phyloP scores from a whole-genome alignment of 2,329 filamentous ascomycete genomes.

The Madurella fahalii region DNA sequence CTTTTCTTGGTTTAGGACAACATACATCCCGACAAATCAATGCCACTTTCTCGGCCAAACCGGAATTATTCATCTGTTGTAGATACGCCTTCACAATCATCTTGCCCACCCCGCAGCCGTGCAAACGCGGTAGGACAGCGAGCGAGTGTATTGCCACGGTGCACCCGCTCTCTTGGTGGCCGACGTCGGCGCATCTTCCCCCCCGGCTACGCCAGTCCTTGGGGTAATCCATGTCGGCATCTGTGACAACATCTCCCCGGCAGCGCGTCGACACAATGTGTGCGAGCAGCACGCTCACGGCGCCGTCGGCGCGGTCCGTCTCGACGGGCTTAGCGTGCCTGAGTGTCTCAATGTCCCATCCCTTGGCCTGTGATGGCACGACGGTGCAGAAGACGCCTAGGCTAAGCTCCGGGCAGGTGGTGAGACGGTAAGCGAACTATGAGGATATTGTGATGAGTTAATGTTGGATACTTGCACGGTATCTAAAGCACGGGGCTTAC shows the following conservation, averaged over 20 bases:
- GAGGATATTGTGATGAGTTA: background rate
- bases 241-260: slow-evolving; percentile 59
- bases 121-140: slow-evolving; percentile 71
- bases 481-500: slow-evolving; percentile 15
- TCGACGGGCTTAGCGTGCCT: slow-evolving; percentile 55
- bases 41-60: slow-evolving; percentile 66
- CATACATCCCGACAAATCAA: slow-evolving; percentile 70
- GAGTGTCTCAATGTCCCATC: slow-evolving; percentile 51
- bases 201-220: slow-evolving; percentile 54
- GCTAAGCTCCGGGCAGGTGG: slow-evolving; percentile 69
- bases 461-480: background rate
- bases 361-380: slow-evolving; percentile 41
- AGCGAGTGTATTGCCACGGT: slow-evolving; percentile 82
- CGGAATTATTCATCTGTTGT: slow-evolving; percentile 67
- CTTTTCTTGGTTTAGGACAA: slow-evolving; percentile 8
- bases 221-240: slow-evolving; percentile 72
- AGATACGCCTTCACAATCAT: slow-evolving; percentile 73
- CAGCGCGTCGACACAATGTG: slow-evolving; percentile 76
- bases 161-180: slow-evolving; percentile 68
- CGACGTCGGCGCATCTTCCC: slow-evolving; percentile 45
- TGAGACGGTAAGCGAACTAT: slow-evolving; percentile 73
- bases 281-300: slow-evolving; percentile 62
- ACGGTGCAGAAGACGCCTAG: slow-evolving; percentile 75
- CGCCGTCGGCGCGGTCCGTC: slow-evolving; percentile 53
- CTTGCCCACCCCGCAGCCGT: slow-evolving; percentile 68